Conservation (phyloP, 352 stramenopile genomes). For the Phytophthora fragariae region DNA sequence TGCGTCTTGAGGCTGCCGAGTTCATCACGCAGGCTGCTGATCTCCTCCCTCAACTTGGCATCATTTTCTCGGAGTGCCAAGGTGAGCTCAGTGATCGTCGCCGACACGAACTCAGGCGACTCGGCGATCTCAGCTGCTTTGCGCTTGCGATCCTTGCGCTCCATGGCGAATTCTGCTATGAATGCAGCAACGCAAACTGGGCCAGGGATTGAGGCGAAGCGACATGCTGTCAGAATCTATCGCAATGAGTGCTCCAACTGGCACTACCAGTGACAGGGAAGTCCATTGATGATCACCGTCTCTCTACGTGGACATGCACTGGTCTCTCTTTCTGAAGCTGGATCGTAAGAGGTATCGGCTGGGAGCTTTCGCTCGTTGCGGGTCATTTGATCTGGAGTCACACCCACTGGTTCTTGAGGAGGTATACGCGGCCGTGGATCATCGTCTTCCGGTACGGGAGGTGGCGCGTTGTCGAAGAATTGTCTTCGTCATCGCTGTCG, state of each 20-base stretch:
- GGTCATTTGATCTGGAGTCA: slow-evolving; percentile 3
- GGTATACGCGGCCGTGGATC: slow-evolving; percentile 5
- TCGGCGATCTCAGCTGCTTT: slow-evolving; percentile 32
- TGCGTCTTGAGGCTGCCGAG: slow-evolving; percentile 26
- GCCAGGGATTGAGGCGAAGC: not conserved
- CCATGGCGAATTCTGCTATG: slow-evolving; percentile 24
- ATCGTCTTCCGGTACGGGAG: slow-evolving; percentile 27
- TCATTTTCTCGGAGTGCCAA: slow-evolving; percentile 21
- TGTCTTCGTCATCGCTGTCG: slow-evolving; percentile 9
- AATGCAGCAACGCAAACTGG: not conserved
- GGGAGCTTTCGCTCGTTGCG: slow-evolving; percentile 6
- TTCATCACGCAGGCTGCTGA: slow-evolving; percentile 23
- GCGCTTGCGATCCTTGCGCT: slow-evolving; percentile 34
- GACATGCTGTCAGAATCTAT: not conserved
- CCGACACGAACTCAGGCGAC: slow-evolving; percentile 20
- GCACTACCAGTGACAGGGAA: too few species aligned
- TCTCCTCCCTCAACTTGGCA: slow-evolving; percentile 14
- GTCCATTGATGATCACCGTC: not conserved
- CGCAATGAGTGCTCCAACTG: not conserved
- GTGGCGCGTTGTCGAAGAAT: not conserved
- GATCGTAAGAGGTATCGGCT: too few species aligned
- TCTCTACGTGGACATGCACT: not conserved
- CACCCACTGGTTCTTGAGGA: slow-evolving; percentile 35
- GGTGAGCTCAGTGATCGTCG: slow-evolving; percentile 31
- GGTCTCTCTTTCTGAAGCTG: not conserved